Base-by-base conservation (phyloP, 306 rosid genomes). In the Acacia melanoxylon region DNA sequence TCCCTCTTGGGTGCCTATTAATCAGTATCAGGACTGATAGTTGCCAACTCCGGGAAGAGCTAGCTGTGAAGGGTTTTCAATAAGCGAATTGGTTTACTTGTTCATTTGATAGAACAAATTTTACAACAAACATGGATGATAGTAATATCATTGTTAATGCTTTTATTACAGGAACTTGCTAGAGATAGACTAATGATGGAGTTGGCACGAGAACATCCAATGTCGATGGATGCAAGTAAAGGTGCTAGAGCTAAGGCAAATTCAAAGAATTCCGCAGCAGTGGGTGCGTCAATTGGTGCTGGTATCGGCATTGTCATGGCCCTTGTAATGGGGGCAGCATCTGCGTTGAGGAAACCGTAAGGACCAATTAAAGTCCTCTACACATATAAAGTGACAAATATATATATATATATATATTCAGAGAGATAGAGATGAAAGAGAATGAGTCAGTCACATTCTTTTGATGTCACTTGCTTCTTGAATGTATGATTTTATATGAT, bases 261-360 rank as follows among this genome's bases (percentile, higher is more conserved):
- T 78, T 91, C 99, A 4, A 77, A 91, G 65, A 76, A 88, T 78
- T 83, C 99, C 45, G 97, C 99, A 22, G 91, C 98, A 16, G 94
- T 90, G 83, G 99, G 99, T 58, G 97, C 99, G 66, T 93, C 98
- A 19, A 69, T 93, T 14, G 99, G 99, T 25, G 99, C 99, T 24
- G 94, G 97, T 79, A 89, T 95, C 49, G 96, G 99, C 86, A 70
- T 95, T 87, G 92, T 90, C 22, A 79, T 95, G 59, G 99, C 99
- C 10, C 88, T 95, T 52, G 98, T 91, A 78, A 92, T 95, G 97
- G 99, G 99, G 63, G 99, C 99, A 74, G 98, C 99, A 74, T 95
- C 99, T 76, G 99, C 98, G 86, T 84, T 95, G 81, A 92, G 99
- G 91, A 93, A 93, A 81, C 99, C 99, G 52, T 95, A 86, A 86